Base-by-base conservation (phyloP, 768 basidiomycete genomes). In the Flagelloscypha sp. region DNA sequence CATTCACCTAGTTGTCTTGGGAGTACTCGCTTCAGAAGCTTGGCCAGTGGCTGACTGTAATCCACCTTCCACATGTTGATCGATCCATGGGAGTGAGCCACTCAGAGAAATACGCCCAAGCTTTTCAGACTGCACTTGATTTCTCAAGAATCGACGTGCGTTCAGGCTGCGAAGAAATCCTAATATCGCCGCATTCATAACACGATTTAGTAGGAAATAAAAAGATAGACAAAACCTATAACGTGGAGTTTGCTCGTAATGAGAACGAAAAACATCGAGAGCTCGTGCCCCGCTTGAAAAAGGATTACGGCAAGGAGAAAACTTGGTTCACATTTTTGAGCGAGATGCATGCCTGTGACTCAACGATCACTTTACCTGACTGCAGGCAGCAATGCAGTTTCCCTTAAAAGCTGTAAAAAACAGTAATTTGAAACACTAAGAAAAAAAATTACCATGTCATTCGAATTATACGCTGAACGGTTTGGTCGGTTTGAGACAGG, bases 191-290 rank as follows among this genome's bases (percentile, higher is more conserved):
- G n/a, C n/a, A n/a, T n/a, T 55, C 44, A 28, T 67, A 46, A 24
- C 43, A 28, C 8, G 3, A 24, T 30, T 13, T 18, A 16, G 18
- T 24, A 18, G 31, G 53, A 48, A 41, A 57, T 55, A n/a, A 56
- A 36, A 6, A 45, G 53, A n/a, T 50, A 55, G 18, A 51, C 33
- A 16, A 55, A 38, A 21, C 49, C 53, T 13, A 53, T 42, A 9
- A 46, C 50, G 35, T 52, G 73, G 38, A 74, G 56, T 46, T 74
- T 74, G 24, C 71, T 70, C 3, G 69, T 68, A 31, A 70, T 49
- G 12, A 73, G 47, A 22, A 66, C 54, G 46, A 74, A 73, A 43
- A 73, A 63, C 5, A 72, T 46, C 21, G 68, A 61, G 6, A 72
- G 53, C 42, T 66, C 58, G 36, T 62, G 57, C 12, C 54, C 68